These are phyloP conservation scores for Acanthochlamys bracteata DNA, from an alignment of 106 monocot species.

Conservation along the genomic window DNA sequence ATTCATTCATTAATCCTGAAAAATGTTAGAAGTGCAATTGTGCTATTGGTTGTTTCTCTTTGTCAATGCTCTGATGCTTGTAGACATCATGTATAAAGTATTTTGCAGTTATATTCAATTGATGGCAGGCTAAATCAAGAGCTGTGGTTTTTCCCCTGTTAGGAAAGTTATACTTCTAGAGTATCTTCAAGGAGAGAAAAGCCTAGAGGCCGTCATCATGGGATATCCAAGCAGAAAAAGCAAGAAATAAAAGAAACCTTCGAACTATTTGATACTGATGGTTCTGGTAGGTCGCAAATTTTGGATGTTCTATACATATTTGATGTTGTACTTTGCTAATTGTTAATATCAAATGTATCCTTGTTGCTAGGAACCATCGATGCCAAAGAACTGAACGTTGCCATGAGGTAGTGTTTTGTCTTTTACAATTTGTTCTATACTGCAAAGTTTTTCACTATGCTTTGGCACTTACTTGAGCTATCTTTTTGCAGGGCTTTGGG, in stretches of 20 bases:
- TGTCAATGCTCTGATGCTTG: neutral
- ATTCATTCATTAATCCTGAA: neutral
- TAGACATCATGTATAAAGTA: neutral
- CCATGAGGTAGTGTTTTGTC: conserved; percentile 63
- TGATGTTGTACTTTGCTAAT: neutral
- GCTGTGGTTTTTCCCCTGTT: neutral
- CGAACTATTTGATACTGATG: conserved; percentile 94
- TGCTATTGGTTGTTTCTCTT: neutral
- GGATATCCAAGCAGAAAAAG: conserved; percentile 51
- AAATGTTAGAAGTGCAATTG: neutral
- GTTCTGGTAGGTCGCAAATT: conserved; percentile 55
- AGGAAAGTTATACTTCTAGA: conserved; percentile 18
- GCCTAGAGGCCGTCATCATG: conserved; percentile 38
- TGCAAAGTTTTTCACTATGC: neutral
- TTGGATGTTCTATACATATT: conserved; percentile 2
- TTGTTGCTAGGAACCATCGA: conserved; percentile 68
- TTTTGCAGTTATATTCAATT: neutral
- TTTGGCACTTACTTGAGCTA: neutral
- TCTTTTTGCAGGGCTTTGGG: conserved; percentile 78
- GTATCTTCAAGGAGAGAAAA: conserved; percentile 41
- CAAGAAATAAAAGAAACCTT: conserved; percentile 96
- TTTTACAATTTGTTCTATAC: no score
- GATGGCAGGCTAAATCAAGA: neutral
- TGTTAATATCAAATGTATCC: neutral
- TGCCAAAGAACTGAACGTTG: conserved; percentile 86